These are phyloP conservation scores for Rhizopogon vesiculosus DNA, from an alignment of 768 basidiomycete genomes.

Conservation along the genomic window DNA sequence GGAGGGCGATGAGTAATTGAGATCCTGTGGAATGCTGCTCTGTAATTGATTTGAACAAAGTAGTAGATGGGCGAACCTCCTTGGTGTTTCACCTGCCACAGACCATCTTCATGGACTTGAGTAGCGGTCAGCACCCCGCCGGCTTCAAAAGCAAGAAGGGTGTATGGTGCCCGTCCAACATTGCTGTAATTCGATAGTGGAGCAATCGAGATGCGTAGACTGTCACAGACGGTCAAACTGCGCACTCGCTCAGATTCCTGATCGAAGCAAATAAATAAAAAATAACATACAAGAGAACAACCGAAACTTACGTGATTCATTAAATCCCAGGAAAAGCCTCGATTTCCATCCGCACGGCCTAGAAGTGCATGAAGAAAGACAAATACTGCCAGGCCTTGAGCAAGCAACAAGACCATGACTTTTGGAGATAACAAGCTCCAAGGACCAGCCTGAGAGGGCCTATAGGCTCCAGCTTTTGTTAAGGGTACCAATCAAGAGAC, in stretches of 20 bases:
- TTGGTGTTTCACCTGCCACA: slow-evolving; percentile 36
- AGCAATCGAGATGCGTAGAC: slow-evolving; percentile 5
- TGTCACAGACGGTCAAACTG: slow-evolving; percentile 13
- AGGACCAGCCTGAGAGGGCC: slow-evolving; percentile 14
- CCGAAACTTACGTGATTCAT: not conserved
- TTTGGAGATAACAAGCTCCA: not conserved
- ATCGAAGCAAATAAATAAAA: not conserved
- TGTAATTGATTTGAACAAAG: not conserved
- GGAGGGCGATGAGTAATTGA: slow-evolving; percentile 36
- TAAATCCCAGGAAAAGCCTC: slow-evolving; percentile 3
- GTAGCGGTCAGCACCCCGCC: slow-evolving; percentile 31
- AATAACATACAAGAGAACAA: not conserved
- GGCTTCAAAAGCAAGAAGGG: slow-evolving; percentile 37
- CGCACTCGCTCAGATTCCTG: not conserved
- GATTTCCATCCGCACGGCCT: not conserved
- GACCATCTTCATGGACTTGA: slow-evolving; percentile 24
- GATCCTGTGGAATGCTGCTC: slow-evolving; percentile 29
- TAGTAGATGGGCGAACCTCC: slow-evolving; percentile 27
- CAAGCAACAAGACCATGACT: slow-evolving; percentile 10
- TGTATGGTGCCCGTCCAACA: slow-evolving; percentile 31
- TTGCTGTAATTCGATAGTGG: not conserved
- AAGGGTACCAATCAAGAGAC: slow-evolving; percentile 3
- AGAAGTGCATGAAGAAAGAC: not conserved
- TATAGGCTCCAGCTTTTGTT: slow-evolving; percentile 2
- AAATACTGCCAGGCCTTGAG: slow-evolving; percentile 1